Conservation (phyloP, 1,284 basidiomycete species). For the Heliocybe sulcata region DNA sequence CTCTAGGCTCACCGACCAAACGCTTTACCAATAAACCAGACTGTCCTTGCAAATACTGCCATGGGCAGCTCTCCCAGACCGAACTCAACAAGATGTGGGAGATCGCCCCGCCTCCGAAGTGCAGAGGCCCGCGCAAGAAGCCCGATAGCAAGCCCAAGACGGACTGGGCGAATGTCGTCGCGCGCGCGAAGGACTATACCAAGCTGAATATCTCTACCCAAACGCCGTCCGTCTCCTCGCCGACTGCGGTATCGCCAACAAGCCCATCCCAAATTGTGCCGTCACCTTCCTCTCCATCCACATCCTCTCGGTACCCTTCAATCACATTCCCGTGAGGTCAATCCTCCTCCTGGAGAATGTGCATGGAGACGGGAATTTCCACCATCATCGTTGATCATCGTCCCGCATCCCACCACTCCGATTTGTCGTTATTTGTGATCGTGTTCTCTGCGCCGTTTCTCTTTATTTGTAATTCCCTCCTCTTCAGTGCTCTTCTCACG, state of each 20-base stretch:
- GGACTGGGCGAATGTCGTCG: neutral
- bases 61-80: neutral
- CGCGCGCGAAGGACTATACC: neutral
- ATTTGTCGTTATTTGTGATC: too few species aligned
- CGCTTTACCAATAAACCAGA: neutral
- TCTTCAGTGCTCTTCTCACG: too few species aligned
- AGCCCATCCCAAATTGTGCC: neutral
- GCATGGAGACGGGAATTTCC: too few species aligned
- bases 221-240: neutral
- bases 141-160: neutral
- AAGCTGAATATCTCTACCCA: neutral
- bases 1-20: neutral
- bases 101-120: neutral
- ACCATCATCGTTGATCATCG: too few species aligned
- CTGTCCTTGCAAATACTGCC: neutral
- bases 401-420: too few species aligned
- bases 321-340: too few species aligned
- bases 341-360: too few species aligned
- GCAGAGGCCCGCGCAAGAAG: neutral
- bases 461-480: too few species aligned
- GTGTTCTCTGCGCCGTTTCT: too few species aligned
- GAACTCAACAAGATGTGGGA: neutral
- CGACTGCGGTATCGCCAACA: neutral
- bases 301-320: too few species aligned
- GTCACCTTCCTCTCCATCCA: too few species aligned